Percentiles rank a stretch among this genome's conserved stretches.
Evolutionary conservation across 2,329 filamentous ascomycete species (phyloP).

Genomic region (Neopestalotiopsis sp.): DNA sequence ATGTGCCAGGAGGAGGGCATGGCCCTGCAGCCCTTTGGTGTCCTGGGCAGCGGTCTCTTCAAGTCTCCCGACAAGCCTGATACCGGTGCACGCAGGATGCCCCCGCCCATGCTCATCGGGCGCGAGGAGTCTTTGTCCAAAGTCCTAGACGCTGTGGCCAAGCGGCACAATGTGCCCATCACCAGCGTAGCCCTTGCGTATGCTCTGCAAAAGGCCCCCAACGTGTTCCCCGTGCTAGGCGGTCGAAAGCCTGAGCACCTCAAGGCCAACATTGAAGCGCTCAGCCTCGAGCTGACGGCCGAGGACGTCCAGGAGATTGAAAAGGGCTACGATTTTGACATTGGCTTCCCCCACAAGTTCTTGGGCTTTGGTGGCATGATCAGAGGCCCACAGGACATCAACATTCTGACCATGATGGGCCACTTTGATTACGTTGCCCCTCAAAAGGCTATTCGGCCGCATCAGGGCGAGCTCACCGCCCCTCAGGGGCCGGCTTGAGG

Average conservation of each 20-base stretch:
- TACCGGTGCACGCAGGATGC: neutral
- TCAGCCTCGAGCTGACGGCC: neutral
- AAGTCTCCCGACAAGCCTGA: neutral
- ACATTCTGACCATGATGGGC: no score
- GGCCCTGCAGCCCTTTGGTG: neutral
- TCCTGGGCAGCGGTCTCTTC: constrained; percentile 12
- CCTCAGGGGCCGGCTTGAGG: no score
- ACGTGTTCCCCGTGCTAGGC: neutral
- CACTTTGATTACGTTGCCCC: no score
- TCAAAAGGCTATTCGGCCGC: no score
- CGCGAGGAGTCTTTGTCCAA: neutral
- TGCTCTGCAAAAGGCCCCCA: neutral
- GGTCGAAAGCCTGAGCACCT: neutral
- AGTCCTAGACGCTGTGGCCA: neutral
- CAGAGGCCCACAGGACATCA: no score
- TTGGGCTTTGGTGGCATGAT: neutral
- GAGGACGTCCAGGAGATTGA: neutral
- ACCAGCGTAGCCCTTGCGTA: neutral
- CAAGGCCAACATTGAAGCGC: neutral
- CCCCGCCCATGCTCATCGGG: neutral
- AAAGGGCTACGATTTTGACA: neutral
- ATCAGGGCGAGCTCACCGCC: no score
- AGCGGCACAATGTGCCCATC: neutral
- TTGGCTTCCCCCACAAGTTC: neutral
- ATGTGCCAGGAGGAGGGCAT: constrained; percentile 3